Evolutionary conservation across 2,329 filamentous ascomycete genomes (phyloP), one percentile per base, ranked within the genome.

Genomic region (Exophiala viscosa): DNA sequence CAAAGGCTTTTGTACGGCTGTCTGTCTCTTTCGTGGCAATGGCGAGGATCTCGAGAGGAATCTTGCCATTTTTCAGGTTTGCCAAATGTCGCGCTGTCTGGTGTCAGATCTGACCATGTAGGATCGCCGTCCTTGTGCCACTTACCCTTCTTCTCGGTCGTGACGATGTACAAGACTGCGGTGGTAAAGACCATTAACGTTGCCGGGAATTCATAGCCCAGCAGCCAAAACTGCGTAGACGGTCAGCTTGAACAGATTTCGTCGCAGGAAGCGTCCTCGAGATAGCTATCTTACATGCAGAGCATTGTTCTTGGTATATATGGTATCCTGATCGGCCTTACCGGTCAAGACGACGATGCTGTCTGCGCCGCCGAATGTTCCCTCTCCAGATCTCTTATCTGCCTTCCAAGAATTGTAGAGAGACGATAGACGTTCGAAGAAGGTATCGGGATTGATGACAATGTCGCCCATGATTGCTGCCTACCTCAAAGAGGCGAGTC

Each of bases 201-300:
- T 35, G 92, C 91, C 32, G 93, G 93, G 67, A 99, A 99, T 71
- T 99, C 93, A 77, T 99, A 99, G 65, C 93, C 93, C 58, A 99
- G 82, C 50, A 99, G 80, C 95, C 95, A 99, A 73, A 97, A 95
- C 91, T 96, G 70, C 55, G 61, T 38, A 17, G 8, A 20, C 20
- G 15, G 40, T 50, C 36, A 50, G 20, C 18, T 14, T 11, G 33
- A 41, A 23, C 36, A 17, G 13, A 14, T 13, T 11, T 39, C 34
- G 5, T 41, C 36, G 34, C 17, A 14, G 11, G 7, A 49, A 20
- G 32, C 40, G 10, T 38, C 14, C 23, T n/a, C 13, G 7, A 2
- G 11, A 39, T 38, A 23, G 10, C 9, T 13, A 50, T 76, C 86
- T 69, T 79, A 95, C 90, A 76, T 97, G 93, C 73, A 96, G 86